phyloP scores from a whole-genome alignment of 108 stramenopile genomes.

The Fistulifera pelliculosa region DNA sequence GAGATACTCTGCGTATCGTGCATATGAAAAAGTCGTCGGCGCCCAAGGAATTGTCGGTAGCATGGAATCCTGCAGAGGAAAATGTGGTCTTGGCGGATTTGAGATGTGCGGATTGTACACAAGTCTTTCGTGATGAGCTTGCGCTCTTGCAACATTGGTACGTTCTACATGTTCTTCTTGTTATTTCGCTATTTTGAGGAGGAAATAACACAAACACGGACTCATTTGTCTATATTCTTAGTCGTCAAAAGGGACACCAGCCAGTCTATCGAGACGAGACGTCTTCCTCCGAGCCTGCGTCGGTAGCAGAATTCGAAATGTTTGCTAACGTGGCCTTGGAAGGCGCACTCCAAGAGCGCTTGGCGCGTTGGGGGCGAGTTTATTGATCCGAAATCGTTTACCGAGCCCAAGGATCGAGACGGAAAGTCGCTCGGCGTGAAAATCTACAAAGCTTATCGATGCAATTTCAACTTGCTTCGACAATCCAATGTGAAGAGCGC shows the following conservation, averaged over 20 bases:
- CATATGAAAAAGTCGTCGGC: neutral
- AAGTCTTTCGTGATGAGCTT: slow-evolving; percentile 22
- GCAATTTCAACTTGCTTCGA: slow-evolving; percentile 36
- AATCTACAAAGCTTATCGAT: slow-evolving; percentile 41
- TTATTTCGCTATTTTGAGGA: neutral
- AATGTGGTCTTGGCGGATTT: slow-evolving; percentile 20
- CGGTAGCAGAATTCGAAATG: slow-evolving; percentile 24
- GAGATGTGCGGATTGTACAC: slow-evolving; percentile 36
- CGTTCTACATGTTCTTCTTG: neutral
- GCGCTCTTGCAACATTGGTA: slow-evolving; percentile 39
- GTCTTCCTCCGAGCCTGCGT: slow-evolving; percentile 17
- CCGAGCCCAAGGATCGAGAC: slow-evolving; percentile 30
- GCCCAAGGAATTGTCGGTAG: neutral
- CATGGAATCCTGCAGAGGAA: neutral
- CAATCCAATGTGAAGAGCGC: slow-evolving; percentile 5
- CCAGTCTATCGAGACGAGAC: slow-evolving; percentile 22
- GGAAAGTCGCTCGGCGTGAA: slow-evolving; percentile 31
- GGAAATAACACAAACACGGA: too few species aligned
- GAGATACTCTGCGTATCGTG: slow-evolving; percentile 16
- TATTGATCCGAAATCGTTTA: slow-evolving; percentile 38
- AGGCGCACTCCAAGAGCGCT: slow-evolving; percentile 38
- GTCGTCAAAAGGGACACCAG: slow-evolving; percentile 23
- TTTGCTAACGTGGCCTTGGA: slow-evolving; percentile 42
- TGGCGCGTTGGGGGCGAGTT: slow-evolving; percentile 50
- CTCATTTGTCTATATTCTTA: too few species aligned